These are phyloP conservation scores for Penicillium hesseltinei DNA, from an alignment of 2,329 filamentous ascomycete species.

Conservation along the genomic window DNA sequence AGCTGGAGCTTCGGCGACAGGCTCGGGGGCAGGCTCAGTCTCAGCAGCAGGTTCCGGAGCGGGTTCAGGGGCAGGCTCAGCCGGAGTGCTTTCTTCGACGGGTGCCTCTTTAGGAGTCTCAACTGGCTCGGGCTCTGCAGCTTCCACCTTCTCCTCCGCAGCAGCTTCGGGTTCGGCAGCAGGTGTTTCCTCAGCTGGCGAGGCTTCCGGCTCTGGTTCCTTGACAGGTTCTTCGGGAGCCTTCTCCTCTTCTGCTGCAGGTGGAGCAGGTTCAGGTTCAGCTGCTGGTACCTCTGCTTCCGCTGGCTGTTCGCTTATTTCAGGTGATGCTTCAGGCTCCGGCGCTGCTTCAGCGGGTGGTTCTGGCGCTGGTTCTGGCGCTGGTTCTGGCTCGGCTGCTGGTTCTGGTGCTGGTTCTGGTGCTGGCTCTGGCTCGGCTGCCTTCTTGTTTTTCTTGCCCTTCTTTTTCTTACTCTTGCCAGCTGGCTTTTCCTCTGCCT, in stretches of 20 bases:
- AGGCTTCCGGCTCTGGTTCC: conserved; percentile 11
- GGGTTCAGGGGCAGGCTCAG: not conserved
- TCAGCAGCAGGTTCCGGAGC: conserved; percentile 2
- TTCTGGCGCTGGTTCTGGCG: conserved; percentile 8
- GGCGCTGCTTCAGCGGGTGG: conserved; percentile 1
- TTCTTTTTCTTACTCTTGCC: conserved; percentile 18
- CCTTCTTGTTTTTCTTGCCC: conserved; percentile 14
- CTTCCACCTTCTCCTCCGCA: not conserved
- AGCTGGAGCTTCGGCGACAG: not conserved
- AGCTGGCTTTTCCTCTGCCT: not conserved
- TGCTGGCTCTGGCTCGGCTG: conserved; percentile 4
- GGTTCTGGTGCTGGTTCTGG: not conserved
- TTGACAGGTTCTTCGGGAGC: not conserved
- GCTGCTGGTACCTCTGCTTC: conserved; percentile 10
- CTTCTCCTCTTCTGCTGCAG: conserved; percentile 1
- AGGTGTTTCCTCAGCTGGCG: conserved; percentile 11
- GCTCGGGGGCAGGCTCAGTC: not conserved
- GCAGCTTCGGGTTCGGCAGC: not conserved
- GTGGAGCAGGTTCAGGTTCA: not conserved
- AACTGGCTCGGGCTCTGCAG: conserved; percentile 9
- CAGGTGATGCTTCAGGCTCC: not conserved
- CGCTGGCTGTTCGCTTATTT: not conserved
- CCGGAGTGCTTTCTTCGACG: not conserved
- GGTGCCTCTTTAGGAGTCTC: not conserved
- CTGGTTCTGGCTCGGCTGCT: not conserved